Evolutionary conservation across 2,329 filamentous ascomycete species (phyloP).

Genomic region (Cadophora gregata): DNA sequence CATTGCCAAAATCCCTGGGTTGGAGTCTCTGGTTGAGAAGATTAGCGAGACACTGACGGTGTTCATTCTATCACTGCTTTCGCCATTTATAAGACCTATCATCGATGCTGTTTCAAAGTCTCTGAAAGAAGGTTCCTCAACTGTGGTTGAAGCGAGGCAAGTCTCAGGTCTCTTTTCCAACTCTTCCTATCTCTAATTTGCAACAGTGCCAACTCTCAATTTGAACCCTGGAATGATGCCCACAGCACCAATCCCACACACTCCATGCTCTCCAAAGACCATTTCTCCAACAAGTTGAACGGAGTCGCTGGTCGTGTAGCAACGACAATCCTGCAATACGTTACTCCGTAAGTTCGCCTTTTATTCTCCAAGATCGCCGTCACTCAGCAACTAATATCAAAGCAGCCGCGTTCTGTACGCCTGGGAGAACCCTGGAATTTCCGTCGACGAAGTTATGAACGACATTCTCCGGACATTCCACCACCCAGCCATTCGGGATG

Average conservation of each 20-base stretch:
- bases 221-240: slow-evolving; percentile 80
- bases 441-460: slow-evolving; percentile 81
- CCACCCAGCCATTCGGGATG: slow-evolving; percentile 83
- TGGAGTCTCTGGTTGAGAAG: slow-evolving; percentile 89
- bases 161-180: background rate
- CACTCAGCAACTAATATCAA: slow-evolving; percentile 29
- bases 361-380: slow-evolving; percentile 48
- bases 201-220: slow-evolving; percentile 69
- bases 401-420: slow-evolving; percentile 80
- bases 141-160: slow-evolving; percentile 64
- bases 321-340: slow-evolving; percentile 80
- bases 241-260: slow-evolving; percentile 80
- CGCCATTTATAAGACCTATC: slow-evolving; percentile 90
- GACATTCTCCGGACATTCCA: slow-evolving; percentile 88
- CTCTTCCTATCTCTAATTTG: slow-evolving; percentile 11
- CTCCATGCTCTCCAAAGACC: slow-evolving; percentile 83
- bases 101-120: slow-evolving; percentile 85
- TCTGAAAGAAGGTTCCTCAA: slow-evolving; percentile 84
- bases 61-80: slow-evolving; percentile 88
- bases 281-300: slow-evolving; percentile 82
- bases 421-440: slow-evolving; percentile 86
- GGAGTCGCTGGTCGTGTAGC: slow-evolving; percentile 77
- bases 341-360: slow-evolving; percentile 72
- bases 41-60: slow-evolving; percentile 92
- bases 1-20: slow-evolving; percentile 89